Percentiles rank a stretch among this genome's conserved stretches.
Evolutionary conservation across 768 basidiomycete genomes (phyloP).

Genomic region (Ramaria sp.): DNA sequence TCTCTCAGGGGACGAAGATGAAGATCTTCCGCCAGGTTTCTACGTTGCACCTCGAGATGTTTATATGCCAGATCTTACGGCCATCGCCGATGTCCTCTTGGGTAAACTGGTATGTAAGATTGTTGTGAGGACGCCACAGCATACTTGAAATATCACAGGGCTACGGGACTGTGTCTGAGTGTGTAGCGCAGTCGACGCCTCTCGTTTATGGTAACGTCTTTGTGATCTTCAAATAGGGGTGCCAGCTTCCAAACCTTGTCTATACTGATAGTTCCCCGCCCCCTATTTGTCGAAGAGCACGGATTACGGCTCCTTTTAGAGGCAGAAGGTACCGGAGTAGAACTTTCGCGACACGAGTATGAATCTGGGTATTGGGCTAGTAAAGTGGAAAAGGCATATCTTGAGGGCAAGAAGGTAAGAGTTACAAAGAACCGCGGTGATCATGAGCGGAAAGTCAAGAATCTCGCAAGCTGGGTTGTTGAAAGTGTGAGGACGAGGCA

Average conservation of each 20-base stretch:
- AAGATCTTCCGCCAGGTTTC: constrained; percentile 51
- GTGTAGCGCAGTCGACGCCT: constrained; percentile 63
- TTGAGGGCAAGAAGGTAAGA: constrained; percentile 33
- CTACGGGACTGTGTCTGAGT: constrained; percentile 75
- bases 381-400: constrained; percentile 48
- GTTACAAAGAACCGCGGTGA: constrained; percentile 29
- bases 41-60: constrained; percentile 67
- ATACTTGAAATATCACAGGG: constrained; percentile 33
- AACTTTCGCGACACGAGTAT: constrained; percentile 51
- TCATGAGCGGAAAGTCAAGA: constrained; percentile 34
- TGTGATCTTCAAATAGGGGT: neutral
- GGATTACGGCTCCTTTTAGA: constrained; percentile 57
- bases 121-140: neutral
- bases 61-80: constrained; percentile 76
- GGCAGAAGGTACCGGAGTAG: constrained; percentile 55
- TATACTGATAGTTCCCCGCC: constrained; percentile 47
- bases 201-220: constrained; percentile 58
- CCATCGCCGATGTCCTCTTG: constrained; percentile 60
- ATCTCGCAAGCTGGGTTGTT: constrained; percentile 40
- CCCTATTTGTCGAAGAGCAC: constrained; percentile 73
- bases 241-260: neutral
- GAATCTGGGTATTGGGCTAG: constrained; percentile 66
- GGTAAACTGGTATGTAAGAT: constrained; percentile 54
- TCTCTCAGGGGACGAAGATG: constrained; percentile 20
- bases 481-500: constrained; percentile 15